Base-by-base conservation (phyloP, 208 protist genomes). In the Trypanosoma scelopori region DNA sequence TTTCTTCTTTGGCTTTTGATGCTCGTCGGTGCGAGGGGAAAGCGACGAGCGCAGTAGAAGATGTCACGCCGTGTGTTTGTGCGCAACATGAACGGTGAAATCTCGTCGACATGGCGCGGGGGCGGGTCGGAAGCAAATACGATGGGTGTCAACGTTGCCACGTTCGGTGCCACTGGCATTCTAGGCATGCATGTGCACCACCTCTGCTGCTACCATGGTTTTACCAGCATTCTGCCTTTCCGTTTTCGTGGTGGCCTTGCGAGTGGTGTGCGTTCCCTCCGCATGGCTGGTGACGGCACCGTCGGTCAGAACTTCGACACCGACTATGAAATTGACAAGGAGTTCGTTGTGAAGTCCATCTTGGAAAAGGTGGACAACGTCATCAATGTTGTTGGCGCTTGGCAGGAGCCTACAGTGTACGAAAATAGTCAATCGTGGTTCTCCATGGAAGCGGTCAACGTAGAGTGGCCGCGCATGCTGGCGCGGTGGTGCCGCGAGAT, bases 361-460 rank as follows among this genome's bases (percentile, higher is more conserved):
- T 63, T 95, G 27, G 84, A 94, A 69, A 94, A 94, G 66, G 89
- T 94, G 16, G 88, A 94, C 63, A 89, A 85, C 60, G 82, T 89
- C 23, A 72, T 89, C 35, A 95, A 95, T 74, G 82, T 79, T 41
- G 75, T 95, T 12, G 90, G 90, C 7, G 84, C 83, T 52, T 95
- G 86, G 87, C 90, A 95, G 78, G 86, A 95, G 76, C 90, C 90
- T 15, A 62, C 84, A 28, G 74, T 84, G 56, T 95, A 95, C 63
- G 84, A 93, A 67, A 83, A 95, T 63, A 92, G 90, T 55, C 87
- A 95, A 68, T 95, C 87, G 43, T 95, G 90, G 90, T 95, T 92
- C 60, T 92, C 87, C 16, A 95, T 92, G 87, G 90, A 93, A 72
- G 86, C 86, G 23, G 81, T 95, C 51, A 95, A 95, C 60, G 90